Evolutionary conservation across 345 rosid species (phyloP), one percentile per base, ranked within the genome.

Genomic region (Limnanthes douglasii): DNA sequence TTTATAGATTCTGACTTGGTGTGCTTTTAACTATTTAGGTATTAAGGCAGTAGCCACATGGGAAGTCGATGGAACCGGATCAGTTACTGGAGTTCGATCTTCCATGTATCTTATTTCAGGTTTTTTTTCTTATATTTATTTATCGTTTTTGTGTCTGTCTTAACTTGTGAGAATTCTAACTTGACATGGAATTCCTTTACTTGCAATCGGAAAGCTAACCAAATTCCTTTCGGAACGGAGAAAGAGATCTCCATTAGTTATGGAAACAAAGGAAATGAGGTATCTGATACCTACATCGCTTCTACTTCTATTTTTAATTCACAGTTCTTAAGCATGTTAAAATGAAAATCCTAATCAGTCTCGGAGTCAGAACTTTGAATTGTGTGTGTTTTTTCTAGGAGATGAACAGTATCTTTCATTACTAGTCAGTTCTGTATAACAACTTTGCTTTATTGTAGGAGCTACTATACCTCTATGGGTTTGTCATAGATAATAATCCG

Each of bases 261-360:
- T 60, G 95, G 97, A 29, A 69, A 64, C 74, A 88, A 83, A 66
- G 95, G 97, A 45, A 88, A 88, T 57, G 95, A 88, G 93, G 97
- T 88, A 73, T 21, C 42, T 39, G 20, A 33, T 11, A 23, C 23
- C 52, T 45, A 44, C 25, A 41, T 28, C 16, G 29, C 38, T 36
- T 33, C 6, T 44, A 18, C 15, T 53, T n/a, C 37, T 8, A 2
- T 26, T 26, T 6, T 6, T 9, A 9, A 26, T 26, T 6, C 11
- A 9, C 8, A 2, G 6, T n/a, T n/a, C n/a, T n/a, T n/a, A n/a
- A n/a, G n/a, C n/a, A n/a, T n/a, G n/a, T n/a, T n/a, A n/a, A n/a
- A n/a, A n/a, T n/a, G n/a, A n/a, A n/a, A n/a, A n/a, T n/a, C n/a
- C n/a, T n/a, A n/a, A n/a, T n/a, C n/a, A n/a, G n/a, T n/a, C 6